Evolutionary conservation across 306 rosid species (phyloP).

Genomic region (Datisca glomerata): DNA sequence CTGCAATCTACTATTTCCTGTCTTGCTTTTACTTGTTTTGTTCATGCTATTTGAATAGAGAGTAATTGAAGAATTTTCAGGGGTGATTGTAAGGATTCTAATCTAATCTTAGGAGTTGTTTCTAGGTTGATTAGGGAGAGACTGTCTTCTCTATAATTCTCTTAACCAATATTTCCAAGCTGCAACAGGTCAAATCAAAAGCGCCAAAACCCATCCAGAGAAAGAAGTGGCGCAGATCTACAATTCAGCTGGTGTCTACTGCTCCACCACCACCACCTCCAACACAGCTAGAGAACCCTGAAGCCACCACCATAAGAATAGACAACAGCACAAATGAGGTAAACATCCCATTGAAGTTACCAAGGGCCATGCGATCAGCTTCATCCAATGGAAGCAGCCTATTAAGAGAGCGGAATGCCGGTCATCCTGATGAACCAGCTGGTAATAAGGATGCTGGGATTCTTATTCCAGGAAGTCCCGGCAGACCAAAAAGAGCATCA

Average conservation of each 20-base stretch:
- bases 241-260: constrained; percentile 37
- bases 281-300: constrained; percentile 22
- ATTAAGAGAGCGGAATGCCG: constrained; percentile 58
- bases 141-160: too few relatives aligned
- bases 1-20: too few relatives aligned
- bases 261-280: constrained; percentile 31
- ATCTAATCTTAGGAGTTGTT: too few relatives aligned
- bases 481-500: constrained; percentile 23
- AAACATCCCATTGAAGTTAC: constrained; percentile 39
- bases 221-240: constrained; percentile 61
- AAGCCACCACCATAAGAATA: constrained; percentile 16
- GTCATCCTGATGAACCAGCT: constrained; percentile 32
- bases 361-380: constrained; percentile 42
- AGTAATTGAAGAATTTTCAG: too few relatives aligned
- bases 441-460: constrained; percentile 33
- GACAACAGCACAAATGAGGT: constrained; percentile 21
- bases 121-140: too few relatives aligned
- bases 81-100: too few relatives aligned
- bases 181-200: constrained; percentile 48
- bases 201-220: constrained; percentile 43
- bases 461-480: constrained; percentile 33
- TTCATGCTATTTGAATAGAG: too few relatives aligned
- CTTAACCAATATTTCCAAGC: too few relatives aligned
- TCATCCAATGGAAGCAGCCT: constrained; percentile 28
- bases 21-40: too few relatives aligned